Conservation (phyloP, 352 stramenopile species). For the Achlya hypogyna region DNA sequence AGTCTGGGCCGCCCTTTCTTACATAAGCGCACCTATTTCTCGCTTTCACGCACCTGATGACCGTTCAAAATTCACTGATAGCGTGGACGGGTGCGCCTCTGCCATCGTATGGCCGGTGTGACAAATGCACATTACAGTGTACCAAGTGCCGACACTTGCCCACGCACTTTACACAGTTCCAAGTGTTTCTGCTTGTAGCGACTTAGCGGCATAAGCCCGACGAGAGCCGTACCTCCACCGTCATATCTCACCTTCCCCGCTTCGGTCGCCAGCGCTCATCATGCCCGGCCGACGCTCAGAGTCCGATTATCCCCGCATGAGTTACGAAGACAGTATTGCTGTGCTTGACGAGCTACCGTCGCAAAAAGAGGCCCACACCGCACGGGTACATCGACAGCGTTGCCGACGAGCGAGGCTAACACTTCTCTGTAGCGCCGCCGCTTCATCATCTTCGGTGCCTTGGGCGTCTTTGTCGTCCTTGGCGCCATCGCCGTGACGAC, state of each 20-base stretch:
- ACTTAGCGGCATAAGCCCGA: not conserved
- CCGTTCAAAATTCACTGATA: not conserved
- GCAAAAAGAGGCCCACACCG: not conserved
- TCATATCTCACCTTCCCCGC: not conserved
- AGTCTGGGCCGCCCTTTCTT: not conserved
- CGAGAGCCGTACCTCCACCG: not conserved
- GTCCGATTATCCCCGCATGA: not conserved
- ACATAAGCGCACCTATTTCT: not conserved
- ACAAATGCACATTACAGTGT: not conserved
- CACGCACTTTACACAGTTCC: not conserved
- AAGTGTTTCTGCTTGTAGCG: constrained; percentile 9
- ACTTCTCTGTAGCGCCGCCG: not conserved
- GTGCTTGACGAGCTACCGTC: constrained; percentile 5
- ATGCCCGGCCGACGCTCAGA: not conserved
- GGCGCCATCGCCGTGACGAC: constrained; percentile 20
- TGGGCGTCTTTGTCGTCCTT: constrained; percentile 25
- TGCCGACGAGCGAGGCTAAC: not conserved
- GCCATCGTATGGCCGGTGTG: not conserved
- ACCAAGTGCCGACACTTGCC: not conserved
- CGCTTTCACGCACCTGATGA: not conserved
- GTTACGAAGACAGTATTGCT: not conserved
- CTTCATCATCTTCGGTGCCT: constrained; percentile 19
- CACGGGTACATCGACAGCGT: not conserved
- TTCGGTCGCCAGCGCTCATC: not conserved
- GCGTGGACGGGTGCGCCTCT: not conserved